phyloP scores from a whole-genome alignment of 257 asterid genomes.

The Ballota nigra region DNA sequence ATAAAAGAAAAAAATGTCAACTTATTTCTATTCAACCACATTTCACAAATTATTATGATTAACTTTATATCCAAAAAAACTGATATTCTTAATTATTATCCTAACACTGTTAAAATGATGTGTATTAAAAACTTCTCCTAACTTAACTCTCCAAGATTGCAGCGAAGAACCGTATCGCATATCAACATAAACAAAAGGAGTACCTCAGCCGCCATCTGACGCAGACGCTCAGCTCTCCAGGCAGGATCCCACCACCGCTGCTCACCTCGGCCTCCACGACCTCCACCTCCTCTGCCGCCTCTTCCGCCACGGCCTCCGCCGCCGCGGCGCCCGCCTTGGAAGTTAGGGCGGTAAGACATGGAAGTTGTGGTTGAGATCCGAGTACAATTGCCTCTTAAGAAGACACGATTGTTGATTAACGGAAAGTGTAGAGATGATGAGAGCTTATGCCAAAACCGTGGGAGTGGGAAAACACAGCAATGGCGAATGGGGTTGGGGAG shows the following conservation, averaged over 20 bases:
- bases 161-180: not conserved
- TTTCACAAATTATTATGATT: not conserved
- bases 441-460: conserved; percentile 23
- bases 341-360: conserved; percentile 84
- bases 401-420: not conserved
- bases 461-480: conserved; percentile 18
- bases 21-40: not conserved
- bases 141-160: conserved; percentile 4
- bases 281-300: conserved; percentile 46
- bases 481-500: conserved; percentile 27
- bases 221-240: conserved; percentile 93
- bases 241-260: conserved; percentile 99
- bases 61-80: conserved; percentile 1
- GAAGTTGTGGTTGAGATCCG: conserved; percentile 33
- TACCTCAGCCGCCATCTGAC: conserved; percentile 82
- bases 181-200: not conserved
- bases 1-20: not conserved
- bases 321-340: conserved; percentile 75
- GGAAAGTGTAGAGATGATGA: conserved; percentile 11
- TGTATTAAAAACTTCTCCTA: not conserved
- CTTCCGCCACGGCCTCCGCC: conserved; percentile 45
- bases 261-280: conserved; percentile 71
- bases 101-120: not conserved
- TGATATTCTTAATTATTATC: not conserved
- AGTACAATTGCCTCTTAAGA: not conserved